phyloP scores from a whole-genome alignment of 768 basidiomycete species.

The Chalciporus chontae region DNA sequence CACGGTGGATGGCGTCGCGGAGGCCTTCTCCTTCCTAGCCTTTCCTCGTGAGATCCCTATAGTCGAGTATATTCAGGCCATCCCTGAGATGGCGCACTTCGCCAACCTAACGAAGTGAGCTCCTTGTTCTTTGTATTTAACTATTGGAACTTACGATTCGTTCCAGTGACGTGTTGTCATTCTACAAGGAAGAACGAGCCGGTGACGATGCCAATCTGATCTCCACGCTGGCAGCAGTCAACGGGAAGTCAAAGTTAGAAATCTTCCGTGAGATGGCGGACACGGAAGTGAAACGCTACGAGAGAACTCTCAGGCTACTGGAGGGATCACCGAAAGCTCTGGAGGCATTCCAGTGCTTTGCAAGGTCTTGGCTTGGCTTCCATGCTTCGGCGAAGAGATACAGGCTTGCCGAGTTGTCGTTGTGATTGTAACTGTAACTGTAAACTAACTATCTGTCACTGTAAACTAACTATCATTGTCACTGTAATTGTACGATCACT shows the following conservation, averaged over 20 bases:
- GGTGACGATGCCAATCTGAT: conserved; percentile 32
- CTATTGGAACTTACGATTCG: background rate
- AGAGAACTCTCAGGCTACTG: conserved; percentile 18
- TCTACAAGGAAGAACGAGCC: conserved; percentile 35
- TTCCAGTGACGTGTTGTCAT: conserved; percentile 35
- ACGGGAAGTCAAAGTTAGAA: conserved; percentile 22
- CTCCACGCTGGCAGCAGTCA: conserved; percentile 25
- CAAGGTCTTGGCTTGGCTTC: conserved; percentile 15
- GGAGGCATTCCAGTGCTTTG: conserved; percentile 3
- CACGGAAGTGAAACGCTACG: conserved; percentile 17
- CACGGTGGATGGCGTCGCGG: conserved; percentile 25
- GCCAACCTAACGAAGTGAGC: conserved; percentile 34
- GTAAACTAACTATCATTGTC: too few relatives aligned
- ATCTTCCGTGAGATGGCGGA: conserved; percentile 22
- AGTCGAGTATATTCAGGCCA: conserved; percentile 28
- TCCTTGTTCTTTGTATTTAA: background rate
- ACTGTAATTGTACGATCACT: too few relatives aligned
- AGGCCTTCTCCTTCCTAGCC: conserved; percentile 31
- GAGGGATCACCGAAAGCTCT: conserved; percentile 2
- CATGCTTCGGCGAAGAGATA: conserved; percentile 19
- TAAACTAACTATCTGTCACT: too few relatives aligned
- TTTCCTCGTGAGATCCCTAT: conserved; percentile 33
- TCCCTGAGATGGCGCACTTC: conserved; percentile 31
- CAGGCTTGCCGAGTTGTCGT: conserved; percentile 11
- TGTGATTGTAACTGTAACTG: too few relatives aligned